A percentile compares a stretch with the other conserved stretches of the same genome.
Evolutionary conservation across 2,329 filamentous ascomycete genomes (phyloP).

Genomic region (Alternaria arbusti): DNA sequence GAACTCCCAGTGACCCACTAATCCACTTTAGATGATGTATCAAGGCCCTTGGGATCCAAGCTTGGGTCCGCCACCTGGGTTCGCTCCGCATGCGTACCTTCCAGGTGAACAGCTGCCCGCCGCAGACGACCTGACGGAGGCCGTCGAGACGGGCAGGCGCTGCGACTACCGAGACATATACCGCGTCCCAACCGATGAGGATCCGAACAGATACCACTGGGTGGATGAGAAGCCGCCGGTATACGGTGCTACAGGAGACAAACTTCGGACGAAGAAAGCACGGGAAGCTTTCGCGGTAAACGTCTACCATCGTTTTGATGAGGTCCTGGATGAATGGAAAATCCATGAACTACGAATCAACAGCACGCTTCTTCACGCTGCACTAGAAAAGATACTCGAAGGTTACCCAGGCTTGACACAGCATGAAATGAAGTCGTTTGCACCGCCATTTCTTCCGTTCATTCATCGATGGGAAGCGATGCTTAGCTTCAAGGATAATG

Average conservation of each 20-base stretch:
- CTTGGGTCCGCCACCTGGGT: neutral
- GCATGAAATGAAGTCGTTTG: constrained; percentile 65
- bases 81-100: neutral
- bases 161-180: constrained; percentile 16
- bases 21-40: neutral
- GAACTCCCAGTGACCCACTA: neutral
- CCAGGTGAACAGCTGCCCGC: neutral
- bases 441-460: constrained; percentile 65
- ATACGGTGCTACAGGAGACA: constrained; percentile 2
- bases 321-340: constrained; percentile 9
- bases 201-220: constrained; percentile 10
- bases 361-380: constrained; percentile 63
- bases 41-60: neutral
- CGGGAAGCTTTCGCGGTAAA: constrained; percentile 21
- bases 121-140: constrained; percentile 11
- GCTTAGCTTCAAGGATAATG: neutral
- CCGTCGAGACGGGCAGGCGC: constrained; percentile 15
- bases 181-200: constrained; percentile 1
- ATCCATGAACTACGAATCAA: constrained; percentile 53
- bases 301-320: constrained; percentile 8
- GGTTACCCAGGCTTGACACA: constrained; percentile 66
- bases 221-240: constrained; percentile 9
- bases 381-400: constrained; percentile 60
- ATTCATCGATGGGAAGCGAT: constrained; percentile 65
- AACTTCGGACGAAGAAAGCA: constrained; percentile 15